phyloP scores from a whole-genome alignment of 805 yeast genomes.

The Nakazawaea peltata region DNA sequence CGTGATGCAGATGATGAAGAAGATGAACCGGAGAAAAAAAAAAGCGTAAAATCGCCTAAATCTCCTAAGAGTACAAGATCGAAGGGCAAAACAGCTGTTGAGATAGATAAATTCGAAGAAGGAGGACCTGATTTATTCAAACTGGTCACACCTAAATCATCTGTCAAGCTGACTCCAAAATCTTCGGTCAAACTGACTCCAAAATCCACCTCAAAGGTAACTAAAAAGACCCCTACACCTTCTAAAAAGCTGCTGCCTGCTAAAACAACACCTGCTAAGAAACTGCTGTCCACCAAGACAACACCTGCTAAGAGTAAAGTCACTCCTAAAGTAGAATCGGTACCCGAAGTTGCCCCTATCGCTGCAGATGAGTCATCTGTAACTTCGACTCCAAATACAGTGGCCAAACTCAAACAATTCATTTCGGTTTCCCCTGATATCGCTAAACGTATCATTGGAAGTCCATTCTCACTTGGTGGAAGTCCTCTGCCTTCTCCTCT shows the following conservation, averaged over 20 bases:
- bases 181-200: neutral
- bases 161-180: neutral
- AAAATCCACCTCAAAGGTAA: neutral
- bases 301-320: too few species aligned
- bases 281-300: too few species aligned
- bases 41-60: neutral
- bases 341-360: too few species aligned
- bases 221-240: too few species aligned
- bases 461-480: conserved; percentile 10
- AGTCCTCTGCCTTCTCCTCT: too few species aligned
- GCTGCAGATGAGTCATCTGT: neutral
- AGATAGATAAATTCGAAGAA: conserved; percentile 10
- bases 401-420: conserved; percentile 10
- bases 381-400: conserved; percentile 12
- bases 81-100: neutral
- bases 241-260: too few species aligned
- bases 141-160: neutral
- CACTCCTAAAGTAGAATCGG: too few species aligned
- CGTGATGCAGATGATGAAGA: conserved; percentile 3
- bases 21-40: conserved; percentile 6
- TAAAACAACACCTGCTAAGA: too few species aligned
- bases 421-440: conserved; percentile 17
- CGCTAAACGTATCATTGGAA: conserved; percentile 20
- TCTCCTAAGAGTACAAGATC: neutral
- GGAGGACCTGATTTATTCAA: conserved; percentile 8